Evolutionary conservation across 1,139 yeast species (phyloP).

Genomic region (Candida sp.): DNA sequence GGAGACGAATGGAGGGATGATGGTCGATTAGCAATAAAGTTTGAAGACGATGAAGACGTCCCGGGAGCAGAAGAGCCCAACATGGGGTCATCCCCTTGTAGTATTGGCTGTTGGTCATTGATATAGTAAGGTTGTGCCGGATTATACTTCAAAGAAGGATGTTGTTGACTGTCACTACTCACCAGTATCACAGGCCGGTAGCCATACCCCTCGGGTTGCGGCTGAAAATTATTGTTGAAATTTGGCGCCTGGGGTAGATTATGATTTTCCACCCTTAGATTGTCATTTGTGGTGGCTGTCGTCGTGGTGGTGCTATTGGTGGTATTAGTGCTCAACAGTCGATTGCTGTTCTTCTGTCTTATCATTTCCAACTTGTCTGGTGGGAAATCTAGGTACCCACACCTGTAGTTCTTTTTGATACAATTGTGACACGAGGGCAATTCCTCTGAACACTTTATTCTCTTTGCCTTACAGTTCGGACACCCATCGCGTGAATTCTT

Average conservation of each 20-base stretch:
- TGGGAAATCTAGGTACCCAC: slow-evolving; percentile 50
- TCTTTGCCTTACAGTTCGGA: slow-evolving; percentile 48
- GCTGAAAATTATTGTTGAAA: not conserved
- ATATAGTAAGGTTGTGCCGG: not conserved
- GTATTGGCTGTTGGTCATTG: slow-evolving; percentile 3
- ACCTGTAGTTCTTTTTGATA: slow-evolving; percentile 38
- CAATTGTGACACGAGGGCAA: slow-evolving; percentile 47
- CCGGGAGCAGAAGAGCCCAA: not conserved
- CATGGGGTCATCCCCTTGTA: not conserved
- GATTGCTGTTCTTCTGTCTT: slow-evolving; percentile 35
- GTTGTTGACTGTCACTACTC: not conserved
- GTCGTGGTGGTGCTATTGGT: not conserved
- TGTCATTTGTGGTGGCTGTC: not conserved
- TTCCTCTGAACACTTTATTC: slow-evolving; percentile 51
- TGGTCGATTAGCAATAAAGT: slow-evolving; percentile 1
- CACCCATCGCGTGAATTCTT: slow-evolving; percentile 51
- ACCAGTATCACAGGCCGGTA: not conserved
- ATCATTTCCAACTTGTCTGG: slow-evolving; percentile 38
- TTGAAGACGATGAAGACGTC: not conserved
- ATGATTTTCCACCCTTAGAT: not conserved
- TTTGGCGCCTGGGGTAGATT: not conserved
- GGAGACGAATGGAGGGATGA: slow-evolving; percentile 12
- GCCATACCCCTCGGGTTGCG: not conserved
- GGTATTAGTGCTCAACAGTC: slow-evolving; percentile 11
- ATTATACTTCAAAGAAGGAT: not conserved